Percentiles rank a stretch among this genome's conserved stretches.
phyloP scores from a whole-genome alignment of 441 rosid species.

The Mallotus repandus region DNA sequence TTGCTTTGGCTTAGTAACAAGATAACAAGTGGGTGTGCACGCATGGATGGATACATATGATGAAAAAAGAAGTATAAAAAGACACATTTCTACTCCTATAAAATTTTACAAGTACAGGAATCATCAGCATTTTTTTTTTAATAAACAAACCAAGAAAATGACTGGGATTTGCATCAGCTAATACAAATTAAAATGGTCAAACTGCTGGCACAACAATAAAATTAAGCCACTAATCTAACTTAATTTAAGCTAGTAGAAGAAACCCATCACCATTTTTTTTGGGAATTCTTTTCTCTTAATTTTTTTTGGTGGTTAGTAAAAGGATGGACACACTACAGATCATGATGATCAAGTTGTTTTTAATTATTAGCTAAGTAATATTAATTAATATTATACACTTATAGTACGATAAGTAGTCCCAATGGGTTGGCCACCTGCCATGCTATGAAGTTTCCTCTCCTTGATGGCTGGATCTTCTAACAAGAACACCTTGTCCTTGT shows the following conservation, averaged over 20 bases:
- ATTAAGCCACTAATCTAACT: constrained; percentile 8
- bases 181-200: constrained; percentile 20
- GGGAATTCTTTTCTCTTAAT: too few relatives aligned
- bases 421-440: constrained; percentile 32
- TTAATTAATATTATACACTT: constrained; percentile 37
- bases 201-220: constrained; percentile 6
- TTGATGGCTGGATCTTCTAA: constrained; percentile 83
- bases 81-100: background rate
- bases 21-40: constrained; percentile 4
- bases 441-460: constrained; percentile 61
- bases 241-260: background rate
- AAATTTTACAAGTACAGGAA: constrained; percentile 4
- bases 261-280: constrained; percentile 1
- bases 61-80: background rate
- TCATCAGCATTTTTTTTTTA: constrained; percentile 8
- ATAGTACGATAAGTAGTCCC: constrained; percentile 44
- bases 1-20: background rate
- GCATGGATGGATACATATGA: constrained; percentile 6
- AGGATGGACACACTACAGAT: background rate
- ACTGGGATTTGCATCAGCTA: constrained; percentile 31
- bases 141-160: constrained; percentile 23
- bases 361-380: background rate
- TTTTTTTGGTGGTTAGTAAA: background rate
- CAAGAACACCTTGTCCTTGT: constrained; percentile 74
- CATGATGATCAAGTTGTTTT: background rate